Evolutionary conservation across 495 filamentous ascomycete genomes (phyloP).

Genomic region (Lichina pygmaea): DNA sequence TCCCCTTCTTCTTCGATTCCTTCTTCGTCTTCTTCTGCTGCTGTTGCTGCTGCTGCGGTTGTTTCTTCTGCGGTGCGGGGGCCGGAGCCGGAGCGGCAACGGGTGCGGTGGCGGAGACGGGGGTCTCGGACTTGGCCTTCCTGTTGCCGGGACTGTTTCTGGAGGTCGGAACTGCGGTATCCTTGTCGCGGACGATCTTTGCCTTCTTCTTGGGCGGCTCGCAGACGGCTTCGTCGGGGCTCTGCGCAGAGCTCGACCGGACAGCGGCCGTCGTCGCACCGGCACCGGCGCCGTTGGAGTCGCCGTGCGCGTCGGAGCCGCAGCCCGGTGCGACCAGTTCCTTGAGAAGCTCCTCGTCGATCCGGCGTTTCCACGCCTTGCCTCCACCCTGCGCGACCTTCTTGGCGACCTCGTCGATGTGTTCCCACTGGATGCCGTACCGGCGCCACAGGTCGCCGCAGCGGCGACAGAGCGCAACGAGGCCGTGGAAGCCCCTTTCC

Average conservation of each 20-base stretch:
- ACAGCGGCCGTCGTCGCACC: slow-evolving; percentile 20
- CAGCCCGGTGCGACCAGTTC: slow-evolving; percentile 28
- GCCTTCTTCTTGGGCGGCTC: slow-evolving; percentile 30
- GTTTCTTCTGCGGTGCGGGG: slow-evolving; percentile 5
- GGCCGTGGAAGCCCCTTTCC: slow-evolving; percentile 50
- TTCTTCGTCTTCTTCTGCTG: slow-evolving; percentile 4
- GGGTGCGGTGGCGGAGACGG: background rate
- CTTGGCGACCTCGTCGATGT: slow-evolving; percentile 78
- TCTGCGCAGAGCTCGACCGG: slow-evolving; percentile 5
- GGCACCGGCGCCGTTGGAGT: slow-evolving; percentile 21
- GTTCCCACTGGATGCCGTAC: slow-evolving; percentile 88
- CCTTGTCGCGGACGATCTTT: slow-evolving; percentile 10
- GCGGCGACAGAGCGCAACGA: slow-evolving; percentile 64
- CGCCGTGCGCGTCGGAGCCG: background rate
- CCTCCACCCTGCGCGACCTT: slow-evolving; percentile 63
- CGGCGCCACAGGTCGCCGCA: slow-evolving; percentile 84
- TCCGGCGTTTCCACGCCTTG: slow-evolving; percentile 59
- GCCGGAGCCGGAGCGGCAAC: background rate
- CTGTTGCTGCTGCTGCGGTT: slow-evolving; percentile 40
- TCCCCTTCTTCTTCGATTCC: background rate
- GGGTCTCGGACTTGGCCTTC: background rate
- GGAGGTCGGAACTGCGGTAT: too few relatives aligned
- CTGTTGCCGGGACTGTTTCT: slow-evolving; percentile 7
- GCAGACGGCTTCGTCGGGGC: background rate
- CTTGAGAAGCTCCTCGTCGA: slow-evolving; percentile 75